Evolutionary conservation across 352 stramenopile species (phyloP), one percentile per base, ranked within the genome.

Genomic region (Salisapilia sapeloensis): DNA sequence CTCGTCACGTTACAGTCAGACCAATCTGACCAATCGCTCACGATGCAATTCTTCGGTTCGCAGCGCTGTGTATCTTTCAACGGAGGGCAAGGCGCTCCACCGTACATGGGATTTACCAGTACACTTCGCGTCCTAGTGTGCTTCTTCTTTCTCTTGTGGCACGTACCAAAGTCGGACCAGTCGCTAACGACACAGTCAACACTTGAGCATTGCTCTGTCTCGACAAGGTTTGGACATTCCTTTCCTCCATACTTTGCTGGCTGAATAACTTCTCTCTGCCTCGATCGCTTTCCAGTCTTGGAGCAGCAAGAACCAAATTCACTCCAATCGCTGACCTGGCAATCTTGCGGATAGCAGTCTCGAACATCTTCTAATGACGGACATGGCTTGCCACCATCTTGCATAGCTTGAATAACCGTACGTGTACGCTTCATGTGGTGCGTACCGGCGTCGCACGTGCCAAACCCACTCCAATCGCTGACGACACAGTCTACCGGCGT

Each of bases 321-420:
- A 6, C 42, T 53, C 67, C 61, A 83, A n/a, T 62, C 35, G 10
- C 44, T 59, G 3, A 78, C 50, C 36, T 56, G 38, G 27, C 64
- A 83, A 13, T 62, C 30, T 0, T 75, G 42, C 8, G 53, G 36
- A 16, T 54, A 50, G 24, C 67, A 83, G 5, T 50, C 24, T 4
- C 49, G 30, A 0, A 32, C 37, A 2, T 82, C 48, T 0, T 33
- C 41, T 22, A 80, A 20, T 1, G 49, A 31, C 10, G 32, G 45
- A 24, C 67, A 83, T n/a, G 45, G 32, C 7, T 47, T 42, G 7
- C 67, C 67, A 14, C 61, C 63, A 11, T 78, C 61, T 21, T 64
- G 51, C 8, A 60, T 53, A 1, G 46, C 45, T 1, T 35, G 42
- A 22, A 78, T 4, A 1, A 83, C 42, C 0, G 50, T 40, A 2